phyloP scores from a whole-genome alignment of 2,329 filamentous ascomycete species.

The Penicillium sp. region DNA sequence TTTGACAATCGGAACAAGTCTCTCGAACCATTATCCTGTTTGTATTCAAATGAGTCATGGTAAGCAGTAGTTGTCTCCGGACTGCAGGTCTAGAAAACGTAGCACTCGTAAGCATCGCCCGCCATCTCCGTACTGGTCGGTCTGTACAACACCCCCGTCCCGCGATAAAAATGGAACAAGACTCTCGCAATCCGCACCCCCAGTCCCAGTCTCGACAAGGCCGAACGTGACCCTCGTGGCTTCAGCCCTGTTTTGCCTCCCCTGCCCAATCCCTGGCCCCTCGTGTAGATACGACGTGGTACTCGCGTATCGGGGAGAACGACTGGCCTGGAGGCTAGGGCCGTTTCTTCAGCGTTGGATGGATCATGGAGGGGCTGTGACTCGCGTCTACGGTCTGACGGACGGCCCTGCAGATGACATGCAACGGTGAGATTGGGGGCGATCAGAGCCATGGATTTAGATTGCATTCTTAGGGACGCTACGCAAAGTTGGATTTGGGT shows the following conservation, averaged over 20 bases:
- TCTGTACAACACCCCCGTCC: not conserved
- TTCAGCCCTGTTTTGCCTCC: not conserved
- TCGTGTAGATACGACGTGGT: conserved; percentile 8
- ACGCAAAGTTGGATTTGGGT: not conserved
- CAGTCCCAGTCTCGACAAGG: not conserved
- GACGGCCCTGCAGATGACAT: conserved; percentile 14
- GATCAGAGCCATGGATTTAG: no score
- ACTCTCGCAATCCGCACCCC: not conserved
- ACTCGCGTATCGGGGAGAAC: not conserved
- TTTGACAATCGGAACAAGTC: not conserved
- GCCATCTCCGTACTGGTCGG: not conserved
- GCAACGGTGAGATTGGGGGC: conserved; percentile 14
- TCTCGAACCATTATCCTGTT: not conserved
- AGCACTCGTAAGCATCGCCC: not conserved
- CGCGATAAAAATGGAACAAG: conserved; percentile 3
- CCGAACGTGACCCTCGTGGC: not conserved
- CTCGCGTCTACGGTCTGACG: not conserved
- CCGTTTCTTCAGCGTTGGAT: not conserved
- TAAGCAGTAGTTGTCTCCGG: no score
- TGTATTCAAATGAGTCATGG: not conserved
- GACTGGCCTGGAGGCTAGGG: not conserved
- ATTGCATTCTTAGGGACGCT: not conserved
- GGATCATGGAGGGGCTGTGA: not conserved
- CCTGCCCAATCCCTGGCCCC: conserved; percentile 5
- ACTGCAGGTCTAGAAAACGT: not conserved